These are phyloP conservation scores for Spathaspora sp. DNA, from an alignment of 1,139 yeast species.

Conservation along the genomic window DNA sequence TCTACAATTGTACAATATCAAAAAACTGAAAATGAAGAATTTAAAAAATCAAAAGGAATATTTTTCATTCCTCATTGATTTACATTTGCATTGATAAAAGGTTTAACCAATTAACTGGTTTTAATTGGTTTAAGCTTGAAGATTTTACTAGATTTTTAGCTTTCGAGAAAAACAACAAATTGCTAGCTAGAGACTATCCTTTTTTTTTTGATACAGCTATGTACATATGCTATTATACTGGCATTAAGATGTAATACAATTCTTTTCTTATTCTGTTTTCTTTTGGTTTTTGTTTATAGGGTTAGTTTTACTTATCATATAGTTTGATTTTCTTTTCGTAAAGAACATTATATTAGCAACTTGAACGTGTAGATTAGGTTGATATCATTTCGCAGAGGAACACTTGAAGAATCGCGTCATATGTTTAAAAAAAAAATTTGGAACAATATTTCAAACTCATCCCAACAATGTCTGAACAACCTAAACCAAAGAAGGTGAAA, in stretches of 20 bases:
- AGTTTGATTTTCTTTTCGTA: background rate
- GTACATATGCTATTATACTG: constrained; percentile 1
- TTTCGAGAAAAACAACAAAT: background rate
- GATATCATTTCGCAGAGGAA: no score
- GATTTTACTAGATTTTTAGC: background rate
- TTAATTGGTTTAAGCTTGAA: background rate
- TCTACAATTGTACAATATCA: constrained; percentile 8
- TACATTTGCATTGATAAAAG: background rate
- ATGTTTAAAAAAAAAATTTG: background rate
- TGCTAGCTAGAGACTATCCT: background rate
- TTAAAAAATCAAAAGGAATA: constrained; percentile 23
- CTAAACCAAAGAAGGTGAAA: background rate
- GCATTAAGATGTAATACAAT: background rate
- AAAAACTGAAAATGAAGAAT: constrained; percentile 7
- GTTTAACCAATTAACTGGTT: background rate
- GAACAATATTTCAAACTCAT: background rate
- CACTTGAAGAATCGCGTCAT: background rate
- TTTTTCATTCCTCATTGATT: constrained; percentile 18
- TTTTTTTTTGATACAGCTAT: no score
- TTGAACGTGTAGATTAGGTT: background rate
- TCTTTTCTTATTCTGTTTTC: background rate
- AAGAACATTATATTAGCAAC: background rate
- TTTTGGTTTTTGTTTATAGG: background rate
- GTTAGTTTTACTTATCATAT: no score
- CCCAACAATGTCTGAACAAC: background rate